Conservation (phyloP, 495 filamentous ascomycete species). For the Geoglossum glabrum region DNA sequence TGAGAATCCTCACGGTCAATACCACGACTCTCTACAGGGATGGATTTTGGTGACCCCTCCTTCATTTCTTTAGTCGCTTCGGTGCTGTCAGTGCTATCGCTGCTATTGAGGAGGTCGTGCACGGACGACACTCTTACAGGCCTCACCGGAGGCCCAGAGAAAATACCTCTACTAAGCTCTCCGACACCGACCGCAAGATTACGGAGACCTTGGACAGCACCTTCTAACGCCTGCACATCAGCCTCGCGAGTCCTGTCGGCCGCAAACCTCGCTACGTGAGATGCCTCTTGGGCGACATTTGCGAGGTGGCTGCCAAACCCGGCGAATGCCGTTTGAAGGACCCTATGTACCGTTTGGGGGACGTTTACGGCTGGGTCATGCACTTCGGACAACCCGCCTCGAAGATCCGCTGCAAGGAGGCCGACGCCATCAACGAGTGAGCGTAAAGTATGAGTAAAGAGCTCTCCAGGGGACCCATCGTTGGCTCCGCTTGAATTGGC, state of each 20-base stretch:
- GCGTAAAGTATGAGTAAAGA: background rate
- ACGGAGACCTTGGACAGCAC: background rate
- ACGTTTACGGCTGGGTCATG: background rate
- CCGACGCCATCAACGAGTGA: background rate
- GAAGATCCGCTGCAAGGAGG: background rate
- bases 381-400: background rate
- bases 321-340: background rate
- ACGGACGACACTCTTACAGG: background rate
- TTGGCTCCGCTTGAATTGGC: background rate
- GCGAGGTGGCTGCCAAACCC: constrained; percentile 1
- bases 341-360: background rate
- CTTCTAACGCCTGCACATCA: background rate
- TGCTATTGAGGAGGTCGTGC: background rate
- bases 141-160: background rate
- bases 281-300: background rate
- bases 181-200: background rate
- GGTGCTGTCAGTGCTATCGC: background rate
- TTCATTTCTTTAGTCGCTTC: background rate
- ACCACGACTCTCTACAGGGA: background rate
- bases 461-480: background rate
- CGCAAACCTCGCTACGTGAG: background rate
- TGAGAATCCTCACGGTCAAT: background rate
- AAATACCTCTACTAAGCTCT: background rate
- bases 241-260: background rate
- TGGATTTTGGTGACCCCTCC: background rate